phyloP scores from a whole-genome alignment of 2,329 filamentous ascomycete species.

The Colletotrichum cuscutae region DNA sequence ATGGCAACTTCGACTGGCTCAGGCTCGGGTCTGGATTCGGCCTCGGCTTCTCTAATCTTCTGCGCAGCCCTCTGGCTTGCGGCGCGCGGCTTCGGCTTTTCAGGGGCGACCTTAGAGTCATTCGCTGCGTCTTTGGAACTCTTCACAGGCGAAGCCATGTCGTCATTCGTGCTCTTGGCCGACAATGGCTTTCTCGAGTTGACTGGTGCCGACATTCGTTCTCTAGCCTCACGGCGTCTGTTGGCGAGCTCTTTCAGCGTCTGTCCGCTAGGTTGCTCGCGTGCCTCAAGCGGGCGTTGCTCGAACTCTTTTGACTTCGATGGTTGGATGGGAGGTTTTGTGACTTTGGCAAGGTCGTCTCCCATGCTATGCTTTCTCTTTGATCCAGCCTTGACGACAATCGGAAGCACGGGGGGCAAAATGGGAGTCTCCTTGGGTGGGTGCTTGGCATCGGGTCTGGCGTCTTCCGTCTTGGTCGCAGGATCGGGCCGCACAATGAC shows the following conservation, averaged over 20 bases:
- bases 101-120: conserved; percentile 31
- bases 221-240: conserved; percentile 52
- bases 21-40: background rate
- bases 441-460: conserved; percentile 9
- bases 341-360: conserved; percentile 57
- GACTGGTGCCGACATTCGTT: conserved; percentile 42
- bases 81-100: conserved; percentile 45
- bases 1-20: conserved; percentile 9
- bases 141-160: conserved; percentile 69
- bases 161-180: conserved; percentile 69
- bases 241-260: conserved; percentile 58
- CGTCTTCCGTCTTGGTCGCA: background rate
- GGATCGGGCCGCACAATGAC: conserved; percentile 25
- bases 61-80: conserved; percentile 38
- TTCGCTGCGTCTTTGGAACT: conserved; percentile 43
- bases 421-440: conserved; percentile 1
- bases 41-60: conserved; percentile 43
- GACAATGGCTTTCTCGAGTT: conserved; percentile 59
- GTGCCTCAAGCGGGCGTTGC: conserved; percentile 37
- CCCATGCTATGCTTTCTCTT: conserved; percentile 68
- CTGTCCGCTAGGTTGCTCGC: conserved; percentile 49
- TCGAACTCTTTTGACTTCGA: conserved; percentile 42
- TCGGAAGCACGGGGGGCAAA: conserved; percentile 1
- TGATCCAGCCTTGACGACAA: conserved; percentile 56
- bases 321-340: conserved; percentile 36